Evolutionary conservation across 441 rosid genomes (phyloP).

Genomic region (Caryocar brasiliense): DNA sequence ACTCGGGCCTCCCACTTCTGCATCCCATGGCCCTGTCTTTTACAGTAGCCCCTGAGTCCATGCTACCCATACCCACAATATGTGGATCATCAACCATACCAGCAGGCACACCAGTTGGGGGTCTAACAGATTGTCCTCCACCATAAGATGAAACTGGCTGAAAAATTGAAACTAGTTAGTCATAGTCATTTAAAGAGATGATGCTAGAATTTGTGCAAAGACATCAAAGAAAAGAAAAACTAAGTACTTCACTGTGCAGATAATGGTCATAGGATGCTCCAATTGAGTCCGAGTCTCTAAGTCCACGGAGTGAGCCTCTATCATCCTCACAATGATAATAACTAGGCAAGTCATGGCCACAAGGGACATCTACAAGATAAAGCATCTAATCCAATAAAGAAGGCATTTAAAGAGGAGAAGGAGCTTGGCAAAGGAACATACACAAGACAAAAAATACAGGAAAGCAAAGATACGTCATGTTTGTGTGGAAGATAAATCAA

Average conservation of each 20-base stretch:
- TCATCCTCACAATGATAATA: constrained; percentile 40
- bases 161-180: constrained; percentile 4
- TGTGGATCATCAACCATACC: constrained; percentile 33
- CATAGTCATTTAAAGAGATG: not conserved
- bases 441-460: not conserved
- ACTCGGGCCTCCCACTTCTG: constrained; percentile 37
- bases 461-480: not conserved
- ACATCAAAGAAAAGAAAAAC: constrained; percentile 7
- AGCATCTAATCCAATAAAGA: constrained; percentile 10
- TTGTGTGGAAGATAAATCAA: too few relatives aligned
- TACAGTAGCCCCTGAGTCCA: constrained; percentile 27
- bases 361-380: constrained; percentile 29
- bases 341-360: constrained; percentile 33
- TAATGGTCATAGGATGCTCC: constrained; percentile 57
- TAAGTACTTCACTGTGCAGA: constrained; percentile 35
- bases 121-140: constrained; percentile 39
- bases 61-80: constrained; percentile 19
- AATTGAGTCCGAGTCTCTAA: constrained; percentile 42
- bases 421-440: not conserved
- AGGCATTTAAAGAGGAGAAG: not conserved
- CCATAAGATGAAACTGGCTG: constrained; percentile 41
- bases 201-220: not conserved
- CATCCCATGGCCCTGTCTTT: constrained; percentile 32
- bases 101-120: constrained; percentile 22
- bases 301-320: constrained; percentile 29